Evolutionary conservation across 345 rosid species (phyloP), one percentile per base, ranked within the genome.

Genomic region (Mallotus nudiflorus): DNA sequence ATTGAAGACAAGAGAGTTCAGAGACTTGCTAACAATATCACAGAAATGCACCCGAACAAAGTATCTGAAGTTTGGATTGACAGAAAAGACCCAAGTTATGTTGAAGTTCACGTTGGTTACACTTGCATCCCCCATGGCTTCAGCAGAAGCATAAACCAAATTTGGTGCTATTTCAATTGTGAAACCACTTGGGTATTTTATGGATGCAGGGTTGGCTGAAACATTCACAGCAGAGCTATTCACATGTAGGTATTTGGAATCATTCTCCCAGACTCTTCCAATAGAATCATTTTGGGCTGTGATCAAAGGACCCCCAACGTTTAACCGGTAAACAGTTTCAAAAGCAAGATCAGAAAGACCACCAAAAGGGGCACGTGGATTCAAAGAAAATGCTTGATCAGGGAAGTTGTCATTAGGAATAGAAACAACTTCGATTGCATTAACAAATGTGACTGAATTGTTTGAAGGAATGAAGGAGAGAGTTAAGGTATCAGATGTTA

Each of bases 261-360:
- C 99, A 75, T 90, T 88, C 73, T 88, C 97, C 99, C 99, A 96
- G 27, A 76, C 74, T 79, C 99, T 86, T 73, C 96, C 97, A 29
- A 96, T 82, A 53, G 99, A 89, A 75, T 96, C 99, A 75, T 96
- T 92, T 78, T 86, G 82, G 42, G 92, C 76, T 24, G 98, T 85
- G 82, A 96, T 77, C 80, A 91, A 56, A 0, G 99, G 98, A 71
- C 99, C 99, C 35, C 97, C 99, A 89, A 88, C 82, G 83, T 92
- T 96, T 42, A 96, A 67, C 69, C 99, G 85, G 79, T 90, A 92
- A 68, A 96, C 90, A 15, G 98, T 92, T 74, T 96, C 97, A 63
- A 85, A 76, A 19, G 96, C 98, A 45, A 81, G 81, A 46, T 69
- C 82, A 45, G 94, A 89, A 67, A 96, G 90, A 69, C 98, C 97